phyloP scores from a whole-genome alignment of 2,329 filamentous ascomycete species.

The Rosellinia necatrix region DNA sequence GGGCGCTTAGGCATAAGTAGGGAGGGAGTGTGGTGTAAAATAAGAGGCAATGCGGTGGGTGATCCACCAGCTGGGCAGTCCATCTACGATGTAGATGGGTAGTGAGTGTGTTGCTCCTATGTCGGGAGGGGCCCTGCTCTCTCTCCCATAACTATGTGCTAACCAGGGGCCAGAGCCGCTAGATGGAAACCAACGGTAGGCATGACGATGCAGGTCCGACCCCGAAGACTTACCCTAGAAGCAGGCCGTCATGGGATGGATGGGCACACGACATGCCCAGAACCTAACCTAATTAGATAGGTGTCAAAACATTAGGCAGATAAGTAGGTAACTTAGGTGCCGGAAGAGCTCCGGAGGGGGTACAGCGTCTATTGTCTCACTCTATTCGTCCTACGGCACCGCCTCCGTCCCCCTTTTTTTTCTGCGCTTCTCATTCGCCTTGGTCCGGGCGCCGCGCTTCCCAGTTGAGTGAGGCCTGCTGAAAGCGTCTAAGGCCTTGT shows the following conservation, averaged over 20 bases:
- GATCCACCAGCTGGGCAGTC: not conserved
- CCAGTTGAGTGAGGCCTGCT: not conserved
- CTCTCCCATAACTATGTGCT: conserved; percentile 7
- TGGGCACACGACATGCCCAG: not conserved
- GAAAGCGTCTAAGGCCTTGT: conserved; percentile 6
- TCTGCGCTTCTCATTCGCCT: conserved; percentile 16
- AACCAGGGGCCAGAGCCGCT: conserved; percentile 1
- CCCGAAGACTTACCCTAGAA: conserved; percentile 1
- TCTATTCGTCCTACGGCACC: conserved; percentile 2
- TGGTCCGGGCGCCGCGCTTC: conserved; percentile 13
- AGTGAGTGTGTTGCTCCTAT: not conserved
- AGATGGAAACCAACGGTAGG: conserved; percentile 2
- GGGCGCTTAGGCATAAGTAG: conserved; percentile 19
- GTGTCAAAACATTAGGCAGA: too few species aligned
- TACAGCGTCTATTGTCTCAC: conserved; percentile 12
- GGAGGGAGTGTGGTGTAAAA: too few species aligned
- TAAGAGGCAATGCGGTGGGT: conserved; percentile 1
- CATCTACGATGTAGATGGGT: not conserved
- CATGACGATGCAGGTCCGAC: conserved; percentile 2
- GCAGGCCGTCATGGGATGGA: not conserved
- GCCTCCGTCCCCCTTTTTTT: not conserved
- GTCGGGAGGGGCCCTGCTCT: conserved; percentile 1
- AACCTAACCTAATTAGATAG: too few species aligned
- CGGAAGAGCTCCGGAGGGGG: not conserved
- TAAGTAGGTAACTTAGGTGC: too few species aligned